Base-by-base conservation (phyloP, 148 eudicot species). In the Rhododendron ferrugineum region DNA sequence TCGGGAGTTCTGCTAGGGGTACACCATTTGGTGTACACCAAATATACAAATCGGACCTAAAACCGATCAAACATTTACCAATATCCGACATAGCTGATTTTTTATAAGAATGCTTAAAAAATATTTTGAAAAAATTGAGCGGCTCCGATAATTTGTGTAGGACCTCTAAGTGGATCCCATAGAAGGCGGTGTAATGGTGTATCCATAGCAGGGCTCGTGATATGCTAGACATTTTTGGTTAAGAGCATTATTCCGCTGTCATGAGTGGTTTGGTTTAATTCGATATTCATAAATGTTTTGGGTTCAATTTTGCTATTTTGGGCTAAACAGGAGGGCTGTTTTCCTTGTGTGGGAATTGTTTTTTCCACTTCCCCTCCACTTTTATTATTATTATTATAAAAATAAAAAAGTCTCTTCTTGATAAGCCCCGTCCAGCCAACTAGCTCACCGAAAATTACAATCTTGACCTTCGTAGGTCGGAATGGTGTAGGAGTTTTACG, bases 261-360 rank as follows among this genome's bases (percentile, higher is more conserved):
- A 26, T 66, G 70, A 88, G 52, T 75, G 34, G 80, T 54, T 83
- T 79, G 18, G 78, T 88, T 88, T 62, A 83, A 80, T n/a, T 30
- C 3, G 37, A 70, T 32, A 32, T 30, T 70, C 37, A 70, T 70
- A 13, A 14, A 32, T 30, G 5, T 30, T 1, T 32, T 14, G 36
- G 75, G 37, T 70, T 20, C 40, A 0, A 47, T 54, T 40, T 42
- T 83, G 88, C 50, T 66, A 36, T 56, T 47, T 86, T 47, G 75
- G 90, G 82, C 85, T 88, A 80, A 83, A 66, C 82, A 46, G 66
- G 32, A 62, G 76, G 36, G 37, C 58, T 34, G 76, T 76, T 40
- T 52, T 28, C 72, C 58, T 56, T 9, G 36, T 3, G 32, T 18
- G 44, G 81, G n/a, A 28, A 23, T 84, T 60, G 34, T 60, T 40